Percentiles rank a stretch among this genome's conserved stretches.
phyloP scores from a whole-genome alignment of 345 rosid genomes.

The Lumnitzera racemosa region DNA sequence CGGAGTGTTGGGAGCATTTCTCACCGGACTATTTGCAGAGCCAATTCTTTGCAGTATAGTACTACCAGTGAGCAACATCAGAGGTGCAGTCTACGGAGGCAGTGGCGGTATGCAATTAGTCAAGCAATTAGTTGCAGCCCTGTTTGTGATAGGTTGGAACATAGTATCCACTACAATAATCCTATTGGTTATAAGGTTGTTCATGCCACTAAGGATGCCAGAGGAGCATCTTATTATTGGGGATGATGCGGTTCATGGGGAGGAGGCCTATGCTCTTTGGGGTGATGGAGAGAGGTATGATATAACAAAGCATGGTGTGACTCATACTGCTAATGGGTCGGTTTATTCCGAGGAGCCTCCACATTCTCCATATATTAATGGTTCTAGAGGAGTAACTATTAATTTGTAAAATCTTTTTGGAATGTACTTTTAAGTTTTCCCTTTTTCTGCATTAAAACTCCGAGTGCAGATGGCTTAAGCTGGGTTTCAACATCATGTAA shows the following conservation, averaged over 20 bases:
- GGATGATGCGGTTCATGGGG: constrained; percentile 92
- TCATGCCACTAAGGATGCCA: constrained; percentile 76
- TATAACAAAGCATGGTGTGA: constrained; percentile 32
- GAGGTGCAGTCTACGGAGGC: constrained; percentile 79
- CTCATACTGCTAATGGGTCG: neutral
- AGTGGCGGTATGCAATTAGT: constrained; percentile 53
- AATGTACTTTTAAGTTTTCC: too few relatives aligned
- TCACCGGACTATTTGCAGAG: constrained; percentile 80
- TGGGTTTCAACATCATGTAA: too few relatives aligned
- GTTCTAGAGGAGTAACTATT: constrained; percentile 74
- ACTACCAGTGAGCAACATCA: constrained; percentile 30
- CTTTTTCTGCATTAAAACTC: too few relatives aligned
- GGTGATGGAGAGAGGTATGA: constrained; percentile 94
- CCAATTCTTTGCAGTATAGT: constrained; percentile 48
- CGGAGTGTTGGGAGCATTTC: constrained; percentile 66
- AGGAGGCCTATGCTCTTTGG: constrained; percentile 96
- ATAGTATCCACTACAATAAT: constrained; percentile 50
- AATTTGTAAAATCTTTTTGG: constrained; percentile 27
- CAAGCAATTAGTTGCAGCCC: constrained; percentile 75
- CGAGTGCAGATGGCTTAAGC: too few relatives aligned
- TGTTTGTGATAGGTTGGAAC: constrained; percentile 67
- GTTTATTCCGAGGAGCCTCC: constrained; percentile 25
- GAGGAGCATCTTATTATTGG: constrained; percentile 73
- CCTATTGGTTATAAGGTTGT: constrained; percentile 41
- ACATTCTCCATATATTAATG: constrained; percentile 41